Conservation (phyloP, 176 grass and related monocot genomes). For the Eleusine indica region DNA sequence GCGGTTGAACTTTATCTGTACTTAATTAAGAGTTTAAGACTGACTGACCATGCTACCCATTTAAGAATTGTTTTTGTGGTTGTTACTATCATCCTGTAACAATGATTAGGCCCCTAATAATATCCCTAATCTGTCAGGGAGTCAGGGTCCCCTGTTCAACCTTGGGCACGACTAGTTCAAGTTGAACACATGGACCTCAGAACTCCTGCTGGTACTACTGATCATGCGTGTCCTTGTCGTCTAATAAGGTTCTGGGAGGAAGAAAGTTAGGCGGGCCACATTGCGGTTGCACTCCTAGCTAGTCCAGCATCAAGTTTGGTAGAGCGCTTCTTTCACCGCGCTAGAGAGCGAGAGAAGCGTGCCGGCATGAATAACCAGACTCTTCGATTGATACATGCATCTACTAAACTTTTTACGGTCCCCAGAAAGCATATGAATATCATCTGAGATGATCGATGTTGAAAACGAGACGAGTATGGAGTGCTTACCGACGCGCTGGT, state of each 20-base stretch:
- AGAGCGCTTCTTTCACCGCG: constrained; percentile 30
- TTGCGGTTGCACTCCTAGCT: neutral
- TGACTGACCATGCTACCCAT: neutral
- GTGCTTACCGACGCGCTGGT: constrained; percentile 69
- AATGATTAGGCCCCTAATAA: neutral
- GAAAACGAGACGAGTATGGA: no score
- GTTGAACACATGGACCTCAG: constrained; percentile 19
- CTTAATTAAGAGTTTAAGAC: neutral
- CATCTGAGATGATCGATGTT: no score
- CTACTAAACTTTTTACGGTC: no score
- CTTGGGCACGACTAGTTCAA: neutral
- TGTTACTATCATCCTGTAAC: constrained; percentile 30
- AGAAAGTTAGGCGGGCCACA: constrained; percentile 25
- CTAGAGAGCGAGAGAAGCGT: neutral
- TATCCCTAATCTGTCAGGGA: neutral
- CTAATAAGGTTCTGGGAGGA: neutral
- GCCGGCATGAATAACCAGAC: neutral
- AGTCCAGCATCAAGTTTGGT: constrained; percentile 33
- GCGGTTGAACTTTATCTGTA: neutral
- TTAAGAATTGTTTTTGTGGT: no score
- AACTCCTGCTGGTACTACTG: neutral
- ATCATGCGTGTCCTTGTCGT: constrained; percentile 31
- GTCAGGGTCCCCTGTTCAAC: neutral
- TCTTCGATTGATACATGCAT: neutral
- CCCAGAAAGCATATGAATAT: no score